Evolutionary conservation across 1,139 yeast species (phyloP).

Genomic region (Sugiyamaella paludigena): DNA sequence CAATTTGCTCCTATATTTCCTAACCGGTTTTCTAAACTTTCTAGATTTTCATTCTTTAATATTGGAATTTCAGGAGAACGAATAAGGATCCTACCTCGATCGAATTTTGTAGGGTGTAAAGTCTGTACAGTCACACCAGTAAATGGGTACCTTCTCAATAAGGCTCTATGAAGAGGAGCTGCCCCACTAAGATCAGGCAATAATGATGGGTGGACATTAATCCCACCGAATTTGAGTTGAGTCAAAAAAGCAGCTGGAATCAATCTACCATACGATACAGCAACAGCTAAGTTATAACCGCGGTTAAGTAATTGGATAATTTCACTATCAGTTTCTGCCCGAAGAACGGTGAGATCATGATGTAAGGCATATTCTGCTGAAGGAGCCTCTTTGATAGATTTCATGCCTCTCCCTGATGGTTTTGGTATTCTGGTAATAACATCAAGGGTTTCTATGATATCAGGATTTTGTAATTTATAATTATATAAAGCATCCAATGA

Average conservation of each 20-base stretch:
- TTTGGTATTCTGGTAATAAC: slow-evolving; percentile 69
- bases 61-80: slow-evolving; percentile 51
- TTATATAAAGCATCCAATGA: slow-evolving; percentile 51
- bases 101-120: slow-evolving; percentile 82
- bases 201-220: slow-evolving; percentile 91
- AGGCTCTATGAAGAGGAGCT: slow-evolving; percentile 81
- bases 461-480: slow-evolving; percentile 36
- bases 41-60: slow-evolving; percentile 43
- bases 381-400: slow-evolving; percentile 51
- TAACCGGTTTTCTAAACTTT: slow-evolving; percentile 46
- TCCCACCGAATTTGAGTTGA: slow-evolving; percentile 57
- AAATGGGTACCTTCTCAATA: slow-evolving; percentile 56
- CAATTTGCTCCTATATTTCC: slow-evolving; percentile 61
- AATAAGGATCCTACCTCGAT: slow-evolving; percentile 67
- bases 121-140: slow-evolving; percentile 93
- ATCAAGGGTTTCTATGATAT: slow-evolving; percentile 48
- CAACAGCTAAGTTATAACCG: slow-evolving; percentile 64
- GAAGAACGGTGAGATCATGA: slow-evolving; percentile 41
- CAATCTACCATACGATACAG: slow-evolving; percentile 84
- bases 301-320: slow-evolving; percentile 41
- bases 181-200: slow-evolving; percentile 85
- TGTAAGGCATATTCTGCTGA: slow-evolving; percentile 47
- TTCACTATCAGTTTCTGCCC: slow-evolving; percentile 62
- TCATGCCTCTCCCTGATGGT: slow-evolving; percentile 64
- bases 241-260: slow-evolving; percentile 63